A percentile compares a stretch with the other conserved stretches of the same genome.
These are phyloP conservation scores for Cryptosporidium sp. DNA, from an alignment of 169 alveolate genomes.

Conservation along the genomic window DNA sequence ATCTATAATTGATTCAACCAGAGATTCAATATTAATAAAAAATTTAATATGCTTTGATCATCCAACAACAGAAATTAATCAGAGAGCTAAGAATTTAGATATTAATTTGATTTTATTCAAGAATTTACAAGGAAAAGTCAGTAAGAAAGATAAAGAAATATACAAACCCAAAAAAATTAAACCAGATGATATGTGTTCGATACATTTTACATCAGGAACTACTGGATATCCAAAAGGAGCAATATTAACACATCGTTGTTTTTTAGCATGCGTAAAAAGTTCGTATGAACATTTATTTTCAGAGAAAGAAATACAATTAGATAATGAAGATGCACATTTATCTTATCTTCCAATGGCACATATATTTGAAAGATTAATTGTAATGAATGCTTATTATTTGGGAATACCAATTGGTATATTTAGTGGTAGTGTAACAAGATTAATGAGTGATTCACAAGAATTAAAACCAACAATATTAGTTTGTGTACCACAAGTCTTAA, in stretches of 20 bases:
- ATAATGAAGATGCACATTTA: conserved; percentile 82
- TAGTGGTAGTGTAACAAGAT: conserved; percentile 86
- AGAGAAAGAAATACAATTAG: conserved; percentile 66
- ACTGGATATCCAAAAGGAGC: conserved; percentile 95
- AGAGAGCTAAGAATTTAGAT: conserved; percentile 56
- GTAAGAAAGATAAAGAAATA: conserved; percentile 39
- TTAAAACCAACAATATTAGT: conserved; percentile 89
- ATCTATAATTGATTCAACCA: conserved; percentile 51
- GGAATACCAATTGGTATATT: conserved; percentile 85
- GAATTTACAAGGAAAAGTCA: conserved; percentile 27
- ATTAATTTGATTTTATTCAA: conserved; percentile 31
- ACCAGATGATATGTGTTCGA: conserved; percentile 82
- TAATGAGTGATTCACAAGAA: conserved; percentile 85
- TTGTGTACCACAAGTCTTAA: conserved; percentile 88
- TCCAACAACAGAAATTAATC: conserved; percentile 6
- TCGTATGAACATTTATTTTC: conserved; percentile 60
- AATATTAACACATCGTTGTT: conserved; percentile 86
- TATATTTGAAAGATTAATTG: conserved; percentile 86
- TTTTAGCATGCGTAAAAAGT: conserved; percentile 81
- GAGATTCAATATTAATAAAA: conserved; percentile 46
- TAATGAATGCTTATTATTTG: conserved; percentile 72
- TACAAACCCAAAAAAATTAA: conserved; percentile 72
- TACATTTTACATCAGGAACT: conserved; percentile 93
- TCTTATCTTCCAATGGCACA: conserved; percentile 91
- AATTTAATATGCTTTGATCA: conserved; percentile 45